Base-by-base conservation (phyloP, 1,284 basidiomycete genomes). In the Melanopsichium pennsylvanicum region DNA sequence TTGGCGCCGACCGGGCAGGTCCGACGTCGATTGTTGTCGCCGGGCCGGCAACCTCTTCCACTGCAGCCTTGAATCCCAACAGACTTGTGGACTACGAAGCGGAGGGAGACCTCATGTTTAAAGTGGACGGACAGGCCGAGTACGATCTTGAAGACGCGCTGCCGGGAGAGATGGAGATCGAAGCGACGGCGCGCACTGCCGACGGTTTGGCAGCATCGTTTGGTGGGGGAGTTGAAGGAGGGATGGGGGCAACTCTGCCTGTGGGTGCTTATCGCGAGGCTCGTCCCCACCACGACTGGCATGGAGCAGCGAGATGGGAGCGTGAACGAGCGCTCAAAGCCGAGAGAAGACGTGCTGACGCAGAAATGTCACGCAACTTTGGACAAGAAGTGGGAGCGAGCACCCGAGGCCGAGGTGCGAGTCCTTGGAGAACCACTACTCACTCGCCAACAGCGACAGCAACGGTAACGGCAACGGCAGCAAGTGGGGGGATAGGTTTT, bases 281-380 rank as follows among this genome's bases (percentile, higher is more conserved):
- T 2, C 34, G 60, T 13, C 34, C 56, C 4, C 47, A n/a, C n/a
- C n/a, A 46, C 32, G 66, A 63, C 21, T 69, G 66, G 66, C 55
- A 59, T 25, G 40, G 26, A 4, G 31, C 58, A 7, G 58, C 49
- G 33, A 48, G 51, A 31, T 57, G 60, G 52, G 56, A 70, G 39
- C 46, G 67, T 19, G 51, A 56, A 21, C 50, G 67, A n/a, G 57
- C 48, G 2, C 47, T 48, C 19, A 64, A 68, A 38, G 56, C 58
- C 6, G 69, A 71, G 38, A 43, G 69, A 15, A 40, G 69, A 18
- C 32, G 63, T 18, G 69, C 59, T 6, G 69, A 71, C 29, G 69
- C 69, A 6, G 69, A 71, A 27, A 60, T 71, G 69, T 67, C 64
- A 31, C 58, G 69, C 33, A 71, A 62, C 34, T 71, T 71, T 42